Base-by-base conservation (phyloP, 495 filamentous ascomycete species). In the Aspergillus conjunctus region DNA sequence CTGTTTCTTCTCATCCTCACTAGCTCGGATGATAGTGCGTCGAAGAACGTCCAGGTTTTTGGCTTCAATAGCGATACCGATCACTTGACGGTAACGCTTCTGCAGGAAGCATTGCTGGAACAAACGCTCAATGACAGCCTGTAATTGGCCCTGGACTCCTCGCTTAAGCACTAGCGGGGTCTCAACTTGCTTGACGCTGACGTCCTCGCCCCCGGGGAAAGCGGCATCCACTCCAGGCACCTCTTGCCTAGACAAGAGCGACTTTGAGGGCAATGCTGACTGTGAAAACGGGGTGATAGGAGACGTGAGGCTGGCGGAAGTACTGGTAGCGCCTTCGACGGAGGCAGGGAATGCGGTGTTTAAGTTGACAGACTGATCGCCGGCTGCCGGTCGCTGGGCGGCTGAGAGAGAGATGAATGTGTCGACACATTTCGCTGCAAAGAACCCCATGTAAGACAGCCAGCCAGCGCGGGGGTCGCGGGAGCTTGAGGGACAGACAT, bases 41-140 rank as follows among this genome's bases (percentile, higher is more conserved):
- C 91, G 89, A 26, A 99, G 87, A 22, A 97, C 89, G 54, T 95
- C 90, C 34, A 98, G 82, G 66, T 91, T 94, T 71, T 92, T 90
- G 32, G 95, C 95, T 69, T 99, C 95, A 39, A 99, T 88, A 12
- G 95, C 94, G 60, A 99, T 97, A 53, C 95, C 95, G 59, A 99
- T 93, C n/a, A 98, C 95, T 73, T 98, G 95, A 58, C 91, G 85
- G 77, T 97, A 99, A 52, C 91, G 87, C 58, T 88, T 91, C 66
- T 91, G 87, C 58, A 83, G 79, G 68, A 96, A 90, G 75, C 94
- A 97, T 70, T 84, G 89, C 74, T 97, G 91, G 63, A 99, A 98
- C 50, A 99, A 77, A 26, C 90, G 83, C 71, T 96, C 87, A 57
- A 98, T 93, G 22, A 96, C 85, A 30, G 76, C 73, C 62, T 97